Base-by-base conservation (phyloP, 805 yeast species). In the Kodamaea hsintzibuensis region DNA sequence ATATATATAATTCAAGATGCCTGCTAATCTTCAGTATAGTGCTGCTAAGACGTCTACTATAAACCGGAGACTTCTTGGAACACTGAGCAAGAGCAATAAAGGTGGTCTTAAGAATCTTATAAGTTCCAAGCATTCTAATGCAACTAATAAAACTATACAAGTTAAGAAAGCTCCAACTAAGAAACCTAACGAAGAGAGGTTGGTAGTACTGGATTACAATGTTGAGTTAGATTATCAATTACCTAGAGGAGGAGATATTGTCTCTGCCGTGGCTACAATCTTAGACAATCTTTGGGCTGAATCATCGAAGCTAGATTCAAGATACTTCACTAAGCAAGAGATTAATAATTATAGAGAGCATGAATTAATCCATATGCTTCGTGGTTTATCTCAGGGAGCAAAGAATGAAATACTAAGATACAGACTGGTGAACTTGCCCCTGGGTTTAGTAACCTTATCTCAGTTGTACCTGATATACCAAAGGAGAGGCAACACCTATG, bases 401-500 rank as follows among this genome's bases (percentile, higher is more conserved):
- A 74, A 74, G 56, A 77, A 73, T 1, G 79, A 72, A 1, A 68
- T 73, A 6, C 50, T 73, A 55, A 71, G 67, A 54, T 74, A 67
- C 57, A 59, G 80, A 35, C 49, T 30, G 13, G 54, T 51, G 39
- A 71, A 69, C 19, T 57, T 76, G 1, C 82, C 84, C 0, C 65
- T 57, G 13, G 74, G 76, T 8, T 57, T 80, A 38, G 66, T 80
- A 7, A 70, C 82, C 1, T 55, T 73, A 10, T 73, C 74, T 33
- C 86, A 82, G 55, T 58, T 83, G 3, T 83, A 83, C 58, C 68
- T 85, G 1, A 58, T 82, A 9, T 78, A 74, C 51, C 73, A 73
- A 12, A 64, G 70, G 19, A 68, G 73, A 42, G 82, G 83, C 0
- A 64, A 72, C 56, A 81, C 86, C 0, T 74, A 71, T 62, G 82